Evolutionary conservation across 345 rosid species (phyloP).

Genomic region (Durio zibethinus): DNA sequence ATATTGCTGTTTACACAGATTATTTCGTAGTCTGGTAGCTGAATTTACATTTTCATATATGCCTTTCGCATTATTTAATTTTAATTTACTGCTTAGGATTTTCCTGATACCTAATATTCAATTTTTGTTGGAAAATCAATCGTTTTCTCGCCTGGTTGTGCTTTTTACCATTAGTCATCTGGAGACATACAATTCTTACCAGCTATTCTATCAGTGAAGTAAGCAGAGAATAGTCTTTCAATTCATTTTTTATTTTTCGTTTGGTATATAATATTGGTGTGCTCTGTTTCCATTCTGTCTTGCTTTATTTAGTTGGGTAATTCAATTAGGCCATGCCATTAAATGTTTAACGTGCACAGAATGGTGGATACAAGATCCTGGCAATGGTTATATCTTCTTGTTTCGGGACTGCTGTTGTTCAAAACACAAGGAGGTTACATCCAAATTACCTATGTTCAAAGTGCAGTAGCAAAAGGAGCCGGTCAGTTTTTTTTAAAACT

Average conservation of each 20-base stretch:
- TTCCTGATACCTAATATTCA: background rate
- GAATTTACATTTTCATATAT: background rate
- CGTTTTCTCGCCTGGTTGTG: background rate
- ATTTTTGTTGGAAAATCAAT: background rate
- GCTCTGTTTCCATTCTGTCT: constrained; percentile 7
- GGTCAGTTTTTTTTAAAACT: constrained; percentile 33
- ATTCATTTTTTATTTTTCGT: background rate
- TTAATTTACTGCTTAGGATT: background rate
- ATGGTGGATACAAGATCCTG: constrained; percentile 53
- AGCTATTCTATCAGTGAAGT: background rate
- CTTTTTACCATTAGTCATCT: background rate
- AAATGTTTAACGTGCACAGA: constrained; percentile 34
- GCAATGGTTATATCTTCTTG: constrained; percentile 41
- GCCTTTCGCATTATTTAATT: background rate
- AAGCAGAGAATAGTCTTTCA: background rate
- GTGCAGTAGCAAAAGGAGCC: constrained; percentile 78
- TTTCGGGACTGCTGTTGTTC: constrained; percentile 36
- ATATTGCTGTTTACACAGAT: background rate
- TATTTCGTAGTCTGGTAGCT: background rate
- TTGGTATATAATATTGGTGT: background rate
- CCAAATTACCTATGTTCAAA: constrained; percentile 51
- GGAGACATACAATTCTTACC: background rate
- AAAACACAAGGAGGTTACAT: constrained; percentile 48
- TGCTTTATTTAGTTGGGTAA: background rate
- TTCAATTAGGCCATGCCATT: background rate